Evolutionary conservation across 331 rosid species (phyloP), one percentile per base, ranked within the genome.

Genomic region (Dryas integrifolia): DNA sequence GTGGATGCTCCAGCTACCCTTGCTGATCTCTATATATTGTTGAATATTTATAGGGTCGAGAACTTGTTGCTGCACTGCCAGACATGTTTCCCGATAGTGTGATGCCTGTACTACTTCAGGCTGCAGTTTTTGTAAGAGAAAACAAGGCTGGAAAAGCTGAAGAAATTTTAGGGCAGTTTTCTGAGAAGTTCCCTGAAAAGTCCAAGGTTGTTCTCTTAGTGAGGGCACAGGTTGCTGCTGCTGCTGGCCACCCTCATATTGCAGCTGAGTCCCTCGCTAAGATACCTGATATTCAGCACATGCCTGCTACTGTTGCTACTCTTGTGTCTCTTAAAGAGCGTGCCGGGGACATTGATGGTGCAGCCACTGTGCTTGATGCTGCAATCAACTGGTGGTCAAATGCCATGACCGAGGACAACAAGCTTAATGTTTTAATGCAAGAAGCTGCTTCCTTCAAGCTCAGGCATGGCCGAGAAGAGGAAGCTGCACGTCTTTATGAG

Each of bases 241-340:
- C 92, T 44, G 96, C 93, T 48, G 86, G 91, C 68, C 97, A 89
- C 59, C 96, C 88, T 71, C 92, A 89, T 74, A 78, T 91, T 72
- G 98, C 98, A 26, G 95, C 96, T 0, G 97, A 91, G 77, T 95
- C 99, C 77, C 85, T 92, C 50, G 73, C 89, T 65, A 88, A 77
- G 83, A 89, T 95, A 80, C 80, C 89, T 0, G 96, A 88, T 84
- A 89, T 95, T 70, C 96, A 88, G 78, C 96, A 92, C 83, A 88
- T 79, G 93, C 97, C 97, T 21, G 97, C 97, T 64, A 95, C 97
- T 68, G 90, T 89, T 69, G 97, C 99, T 70, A 95, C 99, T 59
- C 87, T 95, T 48, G 97, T 95, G 69, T 81, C 97, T 76, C 88
- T 95, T 40, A 89, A 82, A 84, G 99, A 95, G 75, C 92, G 90